These are phyloP conservation scores for Vachellia pachyceras DNA, from an alignment of 306 rosid species.

Conservation along the genomic window DNA sequence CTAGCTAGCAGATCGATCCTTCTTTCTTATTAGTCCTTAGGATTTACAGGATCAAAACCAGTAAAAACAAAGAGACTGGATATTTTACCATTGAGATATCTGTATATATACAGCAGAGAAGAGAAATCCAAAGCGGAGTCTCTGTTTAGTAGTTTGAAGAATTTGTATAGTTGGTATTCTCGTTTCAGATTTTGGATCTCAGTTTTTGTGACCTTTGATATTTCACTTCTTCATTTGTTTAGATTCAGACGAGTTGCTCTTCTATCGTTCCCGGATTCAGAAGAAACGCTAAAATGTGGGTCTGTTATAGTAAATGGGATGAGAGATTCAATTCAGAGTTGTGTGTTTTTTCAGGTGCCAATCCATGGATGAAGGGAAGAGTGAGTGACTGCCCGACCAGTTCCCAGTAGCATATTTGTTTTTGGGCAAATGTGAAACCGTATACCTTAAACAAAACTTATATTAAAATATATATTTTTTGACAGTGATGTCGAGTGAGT, in stretches of 20 bases:
- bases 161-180: slow-evolving; percentile 3
- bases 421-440: neutral
- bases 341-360: neutral
- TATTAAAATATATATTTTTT: neutral
- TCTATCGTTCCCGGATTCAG: neutral
- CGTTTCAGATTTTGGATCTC: neutral
- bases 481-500: too few species aligned
- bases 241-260: neutral
- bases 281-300: neutral
- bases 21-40: neutral
- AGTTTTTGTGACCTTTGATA: neutral
- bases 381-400: neutral
- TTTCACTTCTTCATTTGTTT: neutral
- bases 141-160: neutral
- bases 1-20: neutral
- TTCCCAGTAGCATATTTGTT: neutral
- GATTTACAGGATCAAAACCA: neutral
- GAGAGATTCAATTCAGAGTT: neutral
- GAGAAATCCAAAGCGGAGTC: neutral
- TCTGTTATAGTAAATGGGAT: neutral
- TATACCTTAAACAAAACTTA: neutral
- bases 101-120: slow-evolving; percentile 27
- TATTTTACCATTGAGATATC: neutral
- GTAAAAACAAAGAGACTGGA: neutral
- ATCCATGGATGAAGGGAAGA: neutral